Percentiles rank a stretch among this genome's conserved stretches.
Conservation (phyloP, 2,329 filamentous ascomycete species). For the Fusarium humuli region DNA sequence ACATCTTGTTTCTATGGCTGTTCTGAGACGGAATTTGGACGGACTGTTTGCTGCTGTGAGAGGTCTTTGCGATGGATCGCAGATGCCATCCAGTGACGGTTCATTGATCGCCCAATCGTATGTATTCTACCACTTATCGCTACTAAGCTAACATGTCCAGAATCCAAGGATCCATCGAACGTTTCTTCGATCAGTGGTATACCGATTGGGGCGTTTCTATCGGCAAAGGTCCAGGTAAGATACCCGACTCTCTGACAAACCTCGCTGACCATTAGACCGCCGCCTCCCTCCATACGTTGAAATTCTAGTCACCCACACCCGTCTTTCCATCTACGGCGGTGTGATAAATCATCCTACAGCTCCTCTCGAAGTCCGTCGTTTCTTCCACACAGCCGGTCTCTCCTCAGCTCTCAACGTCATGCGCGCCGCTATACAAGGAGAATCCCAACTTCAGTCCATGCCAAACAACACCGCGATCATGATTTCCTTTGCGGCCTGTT, state of each 20-base stretch:
- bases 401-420: constrained; percentile 81
- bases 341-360: constrained; percentile 81
- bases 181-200: constrained; percentile 74
- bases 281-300: constrained; percentile 78
- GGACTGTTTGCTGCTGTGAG: constrained; percentile 68
- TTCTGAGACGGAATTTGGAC: constrained; percentile 73
- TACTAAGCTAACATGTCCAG: constrained; percentile 45
- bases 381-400: constrained; percentile 77
- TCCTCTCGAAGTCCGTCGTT: constrained; percentile 75
- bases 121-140: constrained; percentile 13
- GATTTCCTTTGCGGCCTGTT: constrained; percentile 80
- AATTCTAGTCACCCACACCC: constrained; percentile 78
- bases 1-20: constrained; percentile 77
- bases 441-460: constrained; percentile 77
- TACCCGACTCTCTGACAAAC: accelerated
- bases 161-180: constrained; percentile 71
- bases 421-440: constrained; percentile 78
- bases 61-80: constrained; percentile 69
- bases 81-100: constrained; percentile 61
- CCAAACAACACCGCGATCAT: constrained; percentile 83
- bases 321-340: constrained; percentile 78
- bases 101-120: constrained; percentile 65
- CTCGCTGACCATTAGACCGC: constrained; percentile 53
- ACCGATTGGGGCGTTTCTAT: constrained; percentile 70
- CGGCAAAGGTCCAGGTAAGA: constrained; percentile 62